Percentiles rank a stretch among this genome's conserved stretches.
phyloP scores from a whole-genome alignment of 768 basidiomycete species.

The Kwoniella botswanensis region DNA sequence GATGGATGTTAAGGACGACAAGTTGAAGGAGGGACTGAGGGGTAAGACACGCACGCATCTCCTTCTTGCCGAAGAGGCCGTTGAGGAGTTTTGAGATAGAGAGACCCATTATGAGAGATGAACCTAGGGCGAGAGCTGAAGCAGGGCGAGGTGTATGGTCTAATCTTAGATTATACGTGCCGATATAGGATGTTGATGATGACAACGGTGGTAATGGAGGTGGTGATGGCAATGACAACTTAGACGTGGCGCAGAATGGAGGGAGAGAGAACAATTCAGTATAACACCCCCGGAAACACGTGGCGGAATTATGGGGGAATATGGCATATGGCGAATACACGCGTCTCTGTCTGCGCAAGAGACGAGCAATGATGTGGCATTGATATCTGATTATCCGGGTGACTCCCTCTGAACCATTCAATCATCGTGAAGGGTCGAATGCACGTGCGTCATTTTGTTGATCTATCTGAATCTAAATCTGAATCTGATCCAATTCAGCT shows the following conservation, averaged over 20 bases:
- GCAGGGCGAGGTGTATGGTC: not conserved
- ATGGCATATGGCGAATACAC: not conserved
- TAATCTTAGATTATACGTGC: not conserved
- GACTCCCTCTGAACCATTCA: not conserved
- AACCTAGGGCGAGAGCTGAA: not conserved
- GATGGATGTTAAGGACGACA: conserved; percentile 17
- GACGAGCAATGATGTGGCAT: not conserved
- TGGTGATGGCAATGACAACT: not conserved
- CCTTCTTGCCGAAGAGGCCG: conserved; percentile 95
- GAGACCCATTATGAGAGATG: conserved; percentile 59
- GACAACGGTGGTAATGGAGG: not conserved
- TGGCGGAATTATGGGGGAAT: conserved; percentile 6
- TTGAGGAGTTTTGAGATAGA: conserved; percentile 66
- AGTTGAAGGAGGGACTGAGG: conserved; percentile 42
- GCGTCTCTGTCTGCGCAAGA: not conserved
- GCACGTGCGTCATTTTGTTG: conserved; percentile 20
- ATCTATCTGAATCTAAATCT: not conserved
- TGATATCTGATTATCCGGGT: not conserved
- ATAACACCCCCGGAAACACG: not conserved
- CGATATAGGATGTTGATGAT: conserved; percentile 1
- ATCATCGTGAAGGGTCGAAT: not conserved
- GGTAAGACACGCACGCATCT: conserved; percentile 84
- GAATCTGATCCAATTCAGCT: not conserved
- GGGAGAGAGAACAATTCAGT: not conserved
- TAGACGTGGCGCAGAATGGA: not conserved